A percentile compares a stretch with the other conserved stretches of the same genome.
These are phyloP conservation scores for Prunus campanulata DNA, from an alignment of 306 rosid genomes.

Conservation along the genomic window DNA sequence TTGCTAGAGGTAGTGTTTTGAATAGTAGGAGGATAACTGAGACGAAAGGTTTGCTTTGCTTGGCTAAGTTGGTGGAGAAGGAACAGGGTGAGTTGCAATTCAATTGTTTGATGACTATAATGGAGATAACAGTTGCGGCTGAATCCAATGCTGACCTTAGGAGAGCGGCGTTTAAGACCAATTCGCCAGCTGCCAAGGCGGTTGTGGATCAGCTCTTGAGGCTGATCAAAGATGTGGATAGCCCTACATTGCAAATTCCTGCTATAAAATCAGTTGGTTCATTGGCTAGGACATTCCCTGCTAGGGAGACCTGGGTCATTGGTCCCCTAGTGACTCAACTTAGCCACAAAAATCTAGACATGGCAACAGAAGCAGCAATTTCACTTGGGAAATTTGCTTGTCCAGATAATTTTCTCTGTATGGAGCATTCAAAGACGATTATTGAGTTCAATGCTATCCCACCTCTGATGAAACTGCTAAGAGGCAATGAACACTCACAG, in stretches of 20 bases:
- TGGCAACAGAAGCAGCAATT: conserved; percentile 67
- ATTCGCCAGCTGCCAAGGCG: conserved; percentile 74
- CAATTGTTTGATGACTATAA: conserved; percentile 72
- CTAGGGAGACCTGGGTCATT: conserved; percentile 71
- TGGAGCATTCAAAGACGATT: conserved; percentile 70
- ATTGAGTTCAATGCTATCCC: conserved; percentile 60
- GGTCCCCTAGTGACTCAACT: conserved; percentile 58
- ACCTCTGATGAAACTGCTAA: conserved; percentile 51
- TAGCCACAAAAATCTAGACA: conserved; percentile 36
- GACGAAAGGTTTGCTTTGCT: conserved; percentile 81
- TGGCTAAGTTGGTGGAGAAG: conserved; percentile 72
- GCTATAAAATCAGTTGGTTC: conserved; percentile 71
- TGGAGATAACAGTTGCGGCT: conserved; percentile 70
- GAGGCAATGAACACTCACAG: conserved; percentile 48
- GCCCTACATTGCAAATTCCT: conserved; percentile 46
- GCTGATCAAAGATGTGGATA: conserved; percentile 55
- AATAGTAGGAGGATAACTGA: conserved; percentile 70
- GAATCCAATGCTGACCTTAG: conserved; percentile 68
- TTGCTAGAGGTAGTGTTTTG: conserved; percentile 57
- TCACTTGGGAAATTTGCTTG: conserved; percentile 67
- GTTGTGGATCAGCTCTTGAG: conserved; percentile 72
- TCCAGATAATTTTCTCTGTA: conserved; percentile 54
- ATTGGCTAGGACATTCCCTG: conserved; percentile 86
- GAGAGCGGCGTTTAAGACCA: conserved; percentile 64
- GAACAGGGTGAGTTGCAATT: conserved; percentile 64